phyloP scores from a whole-genome alignment of 2,329 filamentous ascomycete genomes.

The Curvularia lunata region DNA sequence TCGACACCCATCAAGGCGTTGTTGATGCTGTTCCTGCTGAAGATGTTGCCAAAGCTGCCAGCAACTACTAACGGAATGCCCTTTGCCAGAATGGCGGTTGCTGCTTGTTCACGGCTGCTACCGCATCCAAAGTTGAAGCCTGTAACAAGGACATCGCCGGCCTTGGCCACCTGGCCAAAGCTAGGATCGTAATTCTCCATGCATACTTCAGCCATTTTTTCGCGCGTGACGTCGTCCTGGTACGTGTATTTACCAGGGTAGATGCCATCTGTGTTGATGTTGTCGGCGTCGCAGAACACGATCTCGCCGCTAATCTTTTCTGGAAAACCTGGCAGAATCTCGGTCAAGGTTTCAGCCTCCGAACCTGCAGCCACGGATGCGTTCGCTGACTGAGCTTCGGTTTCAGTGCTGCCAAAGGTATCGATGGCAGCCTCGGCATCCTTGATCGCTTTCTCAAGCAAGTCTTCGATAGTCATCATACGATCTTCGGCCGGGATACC shows the following conservation, averaged over 20 bases:
- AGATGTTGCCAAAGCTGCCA: constrained; percentile 85
- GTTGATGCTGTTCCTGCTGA: constrained; percentile 78
- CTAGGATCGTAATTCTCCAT: constrained; percentile 91
- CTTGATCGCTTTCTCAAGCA: constrained; percentile 72
- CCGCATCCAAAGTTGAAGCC: constrained; percentile 93
- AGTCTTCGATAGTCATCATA: constrained; percentile 70
- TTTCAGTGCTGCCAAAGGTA: constrained; percentile 47
- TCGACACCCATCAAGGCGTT: constrained; percentile 78
- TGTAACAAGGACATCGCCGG: constrained; percentile 80
- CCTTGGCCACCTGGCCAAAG: constrained; percentile 68
- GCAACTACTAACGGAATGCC: constrained; percentile 80
- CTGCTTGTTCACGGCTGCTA: constrained; percentile 81
- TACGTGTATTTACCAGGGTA: constrained; percentile 94
- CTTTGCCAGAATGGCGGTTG: constrained; percentile 83
- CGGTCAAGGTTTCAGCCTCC: constrained; percentile 58
- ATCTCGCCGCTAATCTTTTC: constrained; percentile 85
- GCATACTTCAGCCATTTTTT: constrained; percentile 85
- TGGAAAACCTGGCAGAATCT: constrained; percentile 85
- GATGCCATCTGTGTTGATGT: constrained; percentile 91
- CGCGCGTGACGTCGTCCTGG: constrained; percentile 77
- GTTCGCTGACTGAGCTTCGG: constrained; percentile 41
- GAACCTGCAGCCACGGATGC: constrained; percentile 38
- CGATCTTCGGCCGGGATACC: constrained; percentile 68
- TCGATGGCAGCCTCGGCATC: constrained; percentile 70
- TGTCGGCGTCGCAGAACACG: constrained; percentile 82